Evolutionary conservation across 805 yeast species (phyloP), one percentile per base, ranked within the genome.

Genomic region (Lachancea kluyveri): DNA sequence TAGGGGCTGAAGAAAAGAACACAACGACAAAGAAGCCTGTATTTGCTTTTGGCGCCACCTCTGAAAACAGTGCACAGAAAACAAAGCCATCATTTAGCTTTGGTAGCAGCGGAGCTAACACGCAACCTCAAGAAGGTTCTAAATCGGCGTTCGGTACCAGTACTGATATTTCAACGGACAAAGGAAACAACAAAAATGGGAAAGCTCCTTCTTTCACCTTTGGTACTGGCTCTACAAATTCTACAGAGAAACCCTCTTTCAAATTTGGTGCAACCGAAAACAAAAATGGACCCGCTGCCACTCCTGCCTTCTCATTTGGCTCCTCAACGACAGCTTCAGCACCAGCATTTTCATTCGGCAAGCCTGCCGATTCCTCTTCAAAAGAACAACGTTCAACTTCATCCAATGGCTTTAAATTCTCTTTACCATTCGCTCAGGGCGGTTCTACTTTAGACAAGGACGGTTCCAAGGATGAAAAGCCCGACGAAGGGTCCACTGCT

Each of bases 391-490:
- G 36, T 3, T 10, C 45, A 3, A 31, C 42, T n/a, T 54, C 61
- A 17, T 38, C 60, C 2, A 52, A 51, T 19, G 59, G 60, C 2
- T 57, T 58, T 37, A 58, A 59, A 12, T 54, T 57, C 30, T 40
- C 48, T 7, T 31, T 57, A 21, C 64, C 64, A 4, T 59, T 57
- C 39, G 35, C 43, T 6, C 21, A 32, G n/a, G 27, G n/a, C 25
- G 16, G 36, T 2, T 14, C 42, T 9, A n/a, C 43, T 4, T 26
- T 32, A 28, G 23, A 34, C 31, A 3, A 39, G 33, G 16, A 16
- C 29, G 26, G 39, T 17, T 16, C 44, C 41, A 33, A 36, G 18
- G 50, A 46, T 32, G 54, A 55, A 31, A 48, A 43, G 12, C 15
- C 39, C 4, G 10, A 37, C 6, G 17, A 41, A n/a, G 25, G 46